Percentiles rank a stretch among this genome's conserved stretches.
These are phyloP conservation scores for Leccinum rimulosum DNA, from an alignment of 768 basidiomycete species.

Conservation along the genomic window DNA sequence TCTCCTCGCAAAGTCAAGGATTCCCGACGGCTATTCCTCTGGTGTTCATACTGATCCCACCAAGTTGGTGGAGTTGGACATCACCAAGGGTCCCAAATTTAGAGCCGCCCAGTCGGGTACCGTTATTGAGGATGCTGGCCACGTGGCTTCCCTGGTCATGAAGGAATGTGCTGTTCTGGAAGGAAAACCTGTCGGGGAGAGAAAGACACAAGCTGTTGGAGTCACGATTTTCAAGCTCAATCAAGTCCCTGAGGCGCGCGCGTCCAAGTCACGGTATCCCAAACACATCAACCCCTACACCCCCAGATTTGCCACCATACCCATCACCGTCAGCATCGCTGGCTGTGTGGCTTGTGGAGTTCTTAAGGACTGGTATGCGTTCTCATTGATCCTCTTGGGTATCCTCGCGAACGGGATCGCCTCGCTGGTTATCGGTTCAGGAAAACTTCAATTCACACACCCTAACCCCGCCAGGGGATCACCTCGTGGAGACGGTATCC, in stretches of 20 bases:
- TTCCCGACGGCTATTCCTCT: neutral
- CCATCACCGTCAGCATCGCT: slow-evolving; percentile 17
- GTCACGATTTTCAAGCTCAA: slow-evolving; percentile 1
- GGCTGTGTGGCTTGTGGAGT: slow-evolving; percentile 18
- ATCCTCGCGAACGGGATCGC: slow-evolving; percentile 29
- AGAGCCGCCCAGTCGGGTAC: slow-evolving; percentile 1
- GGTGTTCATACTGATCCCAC: slow-evolving; percentile 11
- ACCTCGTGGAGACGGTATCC: slow-evolving; percentile 27
- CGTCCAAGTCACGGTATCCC: neutral
- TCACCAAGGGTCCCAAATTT: slow-evolving; percentile 3
- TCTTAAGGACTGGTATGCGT: slow-evolving; percentile 24
- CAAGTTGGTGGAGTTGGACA: neutral
- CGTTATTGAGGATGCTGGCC: slow-evolving; percentile 4
- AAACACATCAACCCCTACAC: neutral
- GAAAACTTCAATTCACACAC: slow-evolving; percentile 13
- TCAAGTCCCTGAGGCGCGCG: neutral
- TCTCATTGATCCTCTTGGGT: slow-evolving; percentile 26
- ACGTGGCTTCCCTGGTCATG: slow-evolving; percentile 5
- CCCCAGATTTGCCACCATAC: slow-evolving; percentile 11
- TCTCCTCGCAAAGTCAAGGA: slow-evolving; percentile 13
- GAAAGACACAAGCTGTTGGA: neutral
- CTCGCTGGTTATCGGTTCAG: slow-evolving; percentile 22
- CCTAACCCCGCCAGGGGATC: slow-evolving; percentile 11
- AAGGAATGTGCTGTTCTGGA: neutral
- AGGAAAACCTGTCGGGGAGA: neutral